Evolutionary conservation across 306 rosid species (phyloP).

Genomic region (Cercis canadensis): DNA sequence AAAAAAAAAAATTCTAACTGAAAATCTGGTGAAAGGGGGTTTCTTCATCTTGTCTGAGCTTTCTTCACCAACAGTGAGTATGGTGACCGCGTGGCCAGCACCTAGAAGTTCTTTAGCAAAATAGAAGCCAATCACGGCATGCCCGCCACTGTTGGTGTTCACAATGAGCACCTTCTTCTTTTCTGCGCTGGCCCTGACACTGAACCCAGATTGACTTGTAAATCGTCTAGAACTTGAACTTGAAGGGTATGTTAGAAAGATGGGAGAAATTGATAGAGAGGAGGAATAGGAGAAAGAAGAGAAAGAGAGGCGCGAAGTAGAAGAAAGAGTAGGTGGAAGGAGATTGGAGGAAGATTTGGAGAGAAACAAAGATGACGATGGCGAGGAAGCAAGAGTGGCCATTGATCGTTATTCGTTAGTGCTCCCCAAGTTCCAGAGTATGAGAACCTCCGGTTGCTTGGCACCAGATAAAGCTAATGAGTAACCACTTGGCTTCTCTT

Average conservation of each 20-base stretch:
- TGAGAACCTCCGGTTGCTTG: slow-evolving; percentile 61
- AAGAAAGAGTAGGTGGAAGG: slow-evolving; percentile 50
- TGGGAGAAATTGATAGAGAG: slow-evolving; percentile 58
- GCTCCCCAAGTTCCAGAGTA: slow-evolving; percentile 21
- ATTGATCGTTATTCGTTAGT: slow-evolving; percentile 44
- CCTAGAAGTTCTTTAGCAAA: slow-evolving; percentile 86
- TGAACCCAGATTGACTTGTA: slow-evolving; percentile 42
- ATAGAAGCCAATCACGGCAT: slow-evolving; percentile 90
- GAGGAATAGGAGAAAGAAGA: slow-evolving; percentile 52
- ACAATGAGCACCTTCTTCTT: slow-evolving; percentile 84
- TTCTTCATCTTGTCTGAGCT: slow-evolving; percentile 88
- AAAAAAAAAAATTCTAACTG: slow-evolving; percentile 46
- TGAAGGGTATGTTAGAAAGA: slow-evolving; percentile 40
- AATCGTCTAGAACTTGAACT: slow-evolving; percentile 45
- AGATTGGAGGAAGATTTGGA: slow-evolving; percentile 54
- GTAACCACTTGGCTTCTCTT: too few species aligned
- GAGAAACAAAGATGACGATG: slow-evolving; percentile 63
- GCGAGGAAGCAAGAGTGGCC: slow-evolving; percentile 82
- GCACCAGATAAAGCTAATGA: slow-evolving; percentile 1
- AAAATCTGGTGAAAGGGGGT: slow-evolving; percentile 88
- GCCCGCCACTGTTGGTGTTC: slow-evolving; percentile 85
- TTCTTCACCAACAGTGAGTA: slow-evolving; percentile 88
- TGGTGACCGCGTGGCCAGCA: slow-evolving; percentile 74
- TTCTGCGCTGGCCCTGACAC: slow-evolving; percentile 56
- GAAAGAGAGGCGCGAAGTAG: slow-evolving; percentile 55